phyloP scores from a whole-genome alignment of 768 basidiomycete genomes.

The Phaeolepiota aurea region DNA sequence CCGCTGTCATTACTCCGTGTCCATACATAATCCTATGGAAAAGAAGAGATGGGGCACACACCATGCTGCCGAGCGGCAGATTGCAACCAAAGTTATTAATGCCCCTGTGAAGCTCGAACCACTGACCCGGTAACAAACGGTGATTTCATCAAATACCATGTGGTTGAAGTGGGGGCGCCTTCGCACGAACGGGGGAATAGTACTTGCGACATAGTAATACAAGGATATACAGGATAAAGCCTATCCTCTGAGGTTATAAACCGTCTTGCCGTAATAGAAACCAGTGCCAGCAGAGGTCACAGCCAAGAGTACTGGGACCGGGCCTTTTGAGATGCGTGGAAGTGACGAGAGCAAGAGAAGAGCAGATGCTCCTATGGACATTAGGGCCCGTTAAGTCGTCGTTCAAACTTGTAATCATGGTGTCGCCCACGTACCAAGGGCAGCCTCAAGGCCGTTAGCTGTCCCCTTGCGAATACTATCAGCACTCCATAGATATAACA shows the following conservation, averaged over 20 bases:
- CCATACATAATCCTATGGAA: no score
- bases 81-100: no score
- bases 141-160: no score
- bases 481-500: constrained; percentile 64
- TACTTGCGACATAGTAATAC: no score
- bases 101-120: no score
- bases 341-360: constrained; percentile 66
- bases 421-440: constrained; percentile 47
- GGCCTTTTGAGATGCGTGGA: constrained; percentile 66
- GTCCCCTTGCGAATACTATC: constrained; percentile 67
- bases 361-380: constrained; percentile 60
- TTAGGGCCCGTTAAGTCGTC: not conserved
- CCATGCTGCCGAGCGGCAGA: no score
- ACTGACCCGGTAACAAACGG: no score
- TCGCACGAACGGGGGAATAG: no score
- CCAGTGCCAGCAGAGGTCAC: constrained; percentile 53
- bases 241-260: constrained; percentile 32
- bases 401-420: not conserved
- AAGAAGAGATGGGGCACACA: no score
- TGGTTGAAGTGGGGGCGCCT: no score
- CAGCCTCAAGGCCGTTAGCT: constrained; percentile 68
- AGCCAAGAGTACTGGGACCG: constrained; percentile 58
- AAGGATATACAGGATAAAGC: constrained; percentile 1
- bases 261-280: constrained; percentile 59
- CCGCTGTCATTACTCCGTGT: no score